Evolutionary conservation across 495 filamentous ascomycete genomes (phyloP).

Genomic region (Recurvomyces mirabilis): DNA sequence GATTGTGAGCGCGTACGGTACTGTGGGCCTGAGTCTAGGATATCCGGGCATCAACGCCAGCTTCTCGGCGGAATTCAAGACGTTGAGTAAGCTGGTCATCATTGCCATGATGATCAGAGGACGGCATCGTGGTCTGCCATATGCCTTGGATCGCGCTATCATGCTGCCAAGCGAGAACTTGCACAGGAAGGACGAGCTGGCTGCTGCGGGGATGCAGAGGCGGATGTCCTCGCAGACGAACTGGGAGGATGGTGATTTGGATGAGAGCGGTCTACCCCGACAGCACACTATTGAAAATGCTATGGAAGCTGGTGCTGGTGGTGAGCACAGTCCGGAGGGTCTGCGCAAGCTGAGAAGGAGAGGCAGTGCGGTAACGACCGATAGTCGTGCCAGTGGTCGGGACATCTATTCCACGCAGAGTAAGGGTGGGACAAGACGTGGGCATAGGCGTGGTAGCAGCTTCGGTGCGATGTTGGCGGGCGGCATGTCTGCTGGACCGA

Average conservation of each 20-base stretch:
- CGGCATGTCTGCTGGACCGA: conserved; percentile 5
- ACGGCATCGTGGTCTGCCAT: conserved; percentile 82
- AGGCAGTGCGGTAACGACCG: neutral
- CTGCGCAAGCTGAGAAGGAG: neutral
- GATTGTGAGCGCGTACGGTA: conserved; percentile 85
- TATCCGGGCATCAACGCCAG: conserved; percentile 63
- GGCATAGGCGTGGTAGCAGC: neutral
- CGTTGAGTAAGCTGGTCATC: conserved; percentile 80
- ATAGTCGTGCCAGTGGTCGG: neutral
- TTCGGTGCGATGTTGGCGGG: conserved; percentile 1
- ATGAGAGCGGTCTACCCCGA: conserved; percentile 8
- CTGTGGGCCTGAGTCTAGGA: conserved; percentile 81
- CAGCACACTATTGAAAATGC: conserved; percentile 5
- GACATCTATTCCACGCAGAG: neutral
- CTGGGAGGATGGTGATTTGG: conserved; percentile 9
- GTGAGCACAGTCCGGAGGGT: conserved; percentile 1
- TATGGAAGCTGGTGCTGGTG: conserved; percentile 3
- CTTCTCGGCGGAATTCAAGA: conserved; percentile 66
- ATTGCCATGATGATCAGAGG: conserved; percentile 90
- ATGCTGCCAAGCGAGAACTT: conserved; percentile 61
- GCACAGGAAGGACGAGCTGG: conserved; percentile 8
- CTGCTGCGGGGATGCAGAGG: neutral
- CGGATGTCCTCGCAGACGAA: neutral
- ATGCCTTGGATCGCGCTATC: conserved; percentile 84
- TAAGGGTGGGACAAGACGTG: neutral